A percentile compares a stretch with the other conserved stretches of the same genome.
phyloP scores from a whole-genome alignment of 345 rosid genomes.

The Citrus australasica region DNA sequence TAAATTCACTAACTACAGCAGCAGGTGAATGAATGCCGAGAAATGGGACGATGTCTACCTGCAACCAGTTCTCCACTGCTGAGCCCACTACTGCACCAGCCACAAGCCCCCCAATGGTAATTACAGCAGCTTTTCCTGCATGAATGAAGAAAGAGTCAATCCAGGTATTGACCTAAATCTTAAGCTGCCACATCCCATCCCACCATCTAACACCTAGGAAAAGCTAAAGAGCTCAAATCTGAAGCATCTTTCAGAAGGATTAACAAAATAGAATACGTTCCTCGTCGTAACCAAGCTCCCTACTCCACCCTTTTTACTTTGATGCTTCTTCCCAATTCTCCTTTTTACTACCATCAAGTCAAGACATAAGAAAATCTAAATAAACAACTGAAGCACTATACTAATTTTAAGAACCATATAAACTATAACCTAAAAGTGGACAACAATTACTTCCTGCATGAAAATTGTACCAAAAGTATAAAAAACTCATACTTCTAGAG shows the following conservation, averaged over 20 bases:
- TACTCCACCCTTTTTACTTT: background rate
- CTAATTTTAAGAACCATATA: background rate
- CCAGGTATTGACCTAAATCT: background rate
- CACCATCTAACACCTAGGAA: background rate
- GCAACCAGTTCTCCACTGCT: conserved; percentile 86
- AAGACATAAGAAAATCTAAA: too few relatives aligned
- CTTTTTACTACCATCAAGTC: background rate
- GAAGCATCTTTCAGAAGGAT: background rate
- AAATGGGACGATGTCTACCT: conserved; percentile 90
- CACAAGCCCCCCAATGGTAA: conserved; percentile 83
- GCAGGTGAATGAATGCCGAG: conserved; percentile 86
- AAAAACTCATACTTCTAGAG: background rate
- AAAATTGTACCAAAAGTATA: background rate
- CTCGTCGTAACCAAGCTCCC: background rate
- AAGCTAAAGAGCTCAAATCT: background rate
- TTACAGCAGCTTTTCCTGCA: conserved; percentile 87
- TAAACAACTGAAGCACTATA: background rate
- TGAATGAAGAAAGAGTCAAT: background rate
- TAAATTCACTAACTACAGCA: conserved; percentile 75
- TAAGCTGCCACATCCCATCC: background rate
- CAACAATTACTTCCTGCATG: background rate
- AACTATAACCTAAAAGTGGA: background rate
- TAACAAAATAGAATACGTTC: background rate
- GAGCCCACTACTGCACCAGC: conserved; percentile 98
- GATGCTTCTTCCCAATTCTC: background rate